Base-by-base conservation (phyloP, 495 filamentous ascomycete species). In the Lepraria neglecta region DNA sequence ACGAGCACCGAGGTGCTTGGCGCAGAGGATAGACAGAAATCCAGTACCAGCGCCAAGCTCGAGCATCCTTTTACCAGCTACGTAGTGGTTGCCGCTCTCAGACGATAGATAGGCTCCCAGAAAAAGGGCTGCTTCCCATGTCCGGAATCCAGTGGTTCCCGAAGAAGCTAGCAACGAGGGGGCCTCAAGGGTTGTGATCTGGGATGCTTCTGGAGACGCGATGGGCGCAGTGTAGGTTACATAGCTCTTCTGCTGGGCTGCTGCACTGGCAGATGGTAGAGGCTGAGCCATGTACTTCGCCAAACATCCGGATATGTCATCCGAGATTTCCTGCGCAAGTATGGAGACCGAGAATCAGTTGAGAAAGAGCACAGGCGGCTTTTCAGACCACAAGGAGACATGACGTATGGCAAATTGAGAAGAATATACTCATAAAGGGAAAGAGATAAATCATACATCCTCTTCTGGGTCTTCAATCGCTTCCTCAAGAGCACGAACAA, bases 121-220 rank as follows among this genome's bases (percentile, higher is more conserved):
- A 69, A 91, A 87, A n/a, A 97, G 73, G 0, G 90, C 84, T 4
- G 92, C 92, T 74, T 96, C 92, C 92, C 92, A 97, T 6, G 92
- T 97, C 12, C 92, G 83, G 31, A 90, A 77, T 0, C 92, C 92
- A 0, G 92, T 97, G 3, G 89, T 95, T 4, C 89, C 90, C 6
- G 78, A 74, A 0, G 83, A 82, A 10, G 89, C 84, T 46, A 97
- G 83, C 1, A 96, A 70, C 31, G 80, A 79, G 4, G 87, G 84
- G 12, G 87, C 85, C 74, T 97, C 92, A 4, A 87, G 74, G 0
- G 90, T 68, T 11, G 77, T 87, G 61, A 87, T 72, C 61, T 35
- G 63, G 63, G 35, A 19, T 14, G 62, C 19, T 52, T 68, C 51
- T 56, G 74, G 65, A 57, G 64, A 19, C 51, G 54, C 48, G 58